phyloP scores from a whole-genome alignment of 2,329 filamentous ascomycete genomes.

The Beauveria brongniartii region DNA sequence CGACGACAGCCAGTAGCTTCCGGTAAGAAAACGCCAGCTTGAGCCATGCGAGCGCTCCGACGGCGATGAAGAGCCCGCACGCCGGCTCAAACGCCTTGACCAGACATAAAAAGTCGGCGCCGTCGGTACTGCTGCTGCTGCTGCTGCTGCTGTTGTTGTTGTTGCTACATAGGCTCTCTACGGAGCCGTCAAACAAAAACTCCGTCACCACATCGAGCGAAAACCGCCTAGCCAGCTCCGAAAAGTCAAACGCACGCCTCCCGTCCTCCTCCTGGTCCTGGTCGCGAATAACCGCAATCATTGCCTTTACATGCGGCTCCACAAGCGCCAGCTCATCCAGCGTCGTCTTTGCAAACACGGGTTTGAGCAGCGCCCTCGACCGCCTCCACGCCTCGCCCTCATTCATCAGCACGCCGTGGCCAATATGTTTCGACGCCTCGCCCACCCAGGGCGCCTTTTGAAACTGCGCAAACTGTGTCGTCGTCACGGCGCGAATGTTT shows the following conservation, averaged over 20 bases:
- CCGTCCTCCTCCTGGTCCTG: not conserved
- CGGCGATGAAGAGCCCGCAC: conserved; percentile 5
- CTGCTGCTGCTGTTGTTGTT: not conserved
- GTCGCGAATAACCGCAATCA: not conserved
- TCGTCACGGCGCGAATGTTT: conserved; percentile 7
- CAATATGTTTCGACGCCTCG: conserved; percentile 11
- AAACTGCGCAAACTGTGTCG: conserved; percentile 1
- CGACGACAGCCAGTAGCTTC: not conserved
- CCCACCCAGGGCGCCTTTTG: conserved; percentile 7
- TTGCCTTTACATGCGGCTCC: not conserved
- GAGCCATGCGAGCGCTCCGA: conserved; percentile 3
- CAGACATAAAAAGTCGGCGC: not conserved
- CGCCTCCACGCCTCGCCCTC: conserved; percentile 3
- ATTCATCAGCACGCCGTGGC: conserved; percentile 8
- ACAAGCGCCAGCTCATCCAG: conserved; percentile 7
- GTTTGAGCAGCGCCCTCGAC: not conserved
- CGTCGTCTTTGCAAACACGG: conserved; percentile 1
- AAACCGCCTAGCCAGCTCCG: conserved; percentile 1
- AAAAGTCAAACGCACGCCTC: not conserved
- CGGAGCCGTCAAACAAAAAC: conserved; percentile 7
- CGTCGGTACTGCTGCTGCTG: not conserved
- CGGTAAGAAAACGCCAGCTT: not conserved
- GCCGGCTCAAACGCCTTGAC: conserved; percentile 8
- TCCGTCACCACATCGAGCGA: conserved; percentile 10
- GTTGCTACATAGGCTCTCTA: not conserved